Evolutionary conservation across 2,329 filamentous ascomycete species (phyloP).

Genomic region (Fusarium dlaminii): DNA sequence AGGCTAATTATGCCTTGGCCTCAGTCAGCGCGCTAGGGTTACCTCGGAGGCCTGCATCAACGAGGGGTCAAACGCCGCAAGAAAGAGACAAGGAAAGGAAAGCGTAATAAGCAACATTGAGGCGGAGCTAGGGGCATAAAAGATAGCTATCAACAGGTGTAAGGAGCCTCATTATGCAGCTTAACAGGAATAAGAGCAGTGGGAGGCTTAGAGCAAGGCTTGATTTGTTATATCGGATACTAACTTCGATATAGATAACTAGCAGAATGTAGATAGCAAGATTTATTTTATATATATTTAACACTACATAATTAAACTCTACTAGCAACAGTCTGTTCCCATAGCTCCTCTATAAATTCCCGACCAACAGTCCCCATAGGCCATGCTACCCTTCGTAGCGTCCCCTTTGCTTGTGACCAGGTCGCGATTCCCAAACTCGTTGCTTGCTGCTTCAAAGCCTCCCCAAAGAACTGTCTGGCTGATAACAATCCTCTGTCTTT

Average conservation of each 20-base stretch:
- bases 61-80: neutral
- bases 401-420: neutral
- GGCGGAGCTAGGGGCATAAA: neutral
- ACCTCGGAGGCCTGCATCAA: neutral
- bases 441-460: neutral
- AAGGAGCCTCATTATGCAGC: neutral
- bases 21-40: neutral
- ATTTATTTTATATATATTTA: neutral
- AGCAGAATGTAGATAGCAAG: too few relatives aligned
- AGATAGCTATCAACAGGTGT: accelerated
- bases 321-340: neutral
- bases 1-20: neutral
- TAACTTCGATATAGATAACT: too few relatives aligned
- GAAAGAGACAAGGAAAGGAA: neutral
- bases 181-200: neutral
- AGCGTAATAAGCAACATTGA: neutral
- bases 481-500: neutral
- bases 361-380: neutral
- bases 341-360: neutral
- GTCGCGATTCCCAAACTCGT: neutral
- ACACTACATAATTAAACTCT: neutral
- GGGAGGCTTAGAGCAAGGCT: neutral
- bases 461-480: neutral
- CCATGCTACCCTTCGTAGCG: neutral
- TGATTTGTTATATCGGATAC: too few relatives aligned